phyloP scores from a whole-genome alignment of 1,284 basidiomycete genomes.

The Chalciporus sp. region DNA sequence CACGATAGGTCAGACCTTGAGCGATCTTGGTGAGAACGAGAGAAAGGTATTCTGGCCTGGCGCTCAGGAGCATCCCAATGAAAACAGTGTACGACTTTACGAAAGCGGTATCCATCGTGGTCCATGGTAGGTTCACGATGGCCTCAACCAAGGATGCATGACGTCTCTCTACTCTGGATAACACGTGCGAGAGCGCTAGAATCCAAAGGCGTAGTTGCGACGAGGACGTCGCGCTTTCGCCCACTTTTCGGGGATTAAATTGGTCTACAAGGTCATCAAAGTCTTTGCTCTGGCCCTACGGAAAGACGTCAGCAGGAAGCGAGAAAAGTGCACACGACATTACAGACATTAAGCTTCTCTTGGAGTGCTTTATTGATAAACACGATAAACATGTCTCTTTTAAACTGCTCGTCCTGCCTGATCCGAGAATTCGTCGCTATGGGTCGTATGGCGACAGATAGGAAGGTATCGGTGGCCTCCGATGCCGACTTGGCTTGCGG shows the following conservation, averaged over 20 bases:
- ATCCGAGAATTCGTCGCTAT: slow-evolving; percentile 77
- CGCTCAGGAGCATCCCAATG: slow-evolving; percentile 89
- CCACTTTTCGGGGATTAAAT: slow-evolving; percentile 57
- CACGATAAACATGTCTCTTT: slow-evolving; percentile 82
- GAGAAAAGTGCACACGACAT: slow-evolving; percentile 16
- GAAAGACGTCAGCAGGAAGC: slow-evolving; percentile 10
- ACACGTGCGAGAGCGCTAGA: slow-evolving; percentile 74
- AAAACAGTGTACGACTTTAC: slow-evolving; percentile 88
- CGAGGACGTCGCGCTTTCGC: slow-evolving; percentile 43
- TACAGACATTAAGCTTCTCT: slow-evolving; percentile 67
- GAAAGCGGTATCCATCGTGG: slow-evolving; percentile 80
- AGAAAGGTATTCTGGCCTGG: slow-evolving; percentile 91
- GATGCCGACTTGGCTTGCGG: slow-evolving; percentile 37
- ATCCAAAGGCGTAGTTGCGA: slow-evolving; percentile 74
- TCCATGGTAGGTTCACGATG: slow-evolving; percentile 90
- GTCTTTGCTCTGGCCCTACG: slow-evolving; percentile 63
- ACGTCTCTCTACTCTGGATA: slow-evolving; percentile 77
- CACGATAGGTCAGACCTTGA: slow-evolving; percentile 88
- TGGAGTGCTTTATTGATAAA: slow-evolving; percentile 84
- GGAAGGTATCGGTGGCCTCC: slow-evolving; percentile 23
- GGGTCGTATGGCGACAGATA: slow-evolving; percentile 50
- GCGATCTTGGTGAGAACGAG: slow-evolving; percentile 82
- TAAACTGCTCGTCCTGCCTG: slow-evolving; percentile 73
- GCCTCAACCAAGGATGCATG: slow-evolving; percentile 89
- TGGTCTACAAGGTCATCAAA: slow-evolving; percentile 75